Conservation (phyloP, 2,329 filamentous ascomycete genomes). For the Hymenoscyphus infarciens region DNA sequence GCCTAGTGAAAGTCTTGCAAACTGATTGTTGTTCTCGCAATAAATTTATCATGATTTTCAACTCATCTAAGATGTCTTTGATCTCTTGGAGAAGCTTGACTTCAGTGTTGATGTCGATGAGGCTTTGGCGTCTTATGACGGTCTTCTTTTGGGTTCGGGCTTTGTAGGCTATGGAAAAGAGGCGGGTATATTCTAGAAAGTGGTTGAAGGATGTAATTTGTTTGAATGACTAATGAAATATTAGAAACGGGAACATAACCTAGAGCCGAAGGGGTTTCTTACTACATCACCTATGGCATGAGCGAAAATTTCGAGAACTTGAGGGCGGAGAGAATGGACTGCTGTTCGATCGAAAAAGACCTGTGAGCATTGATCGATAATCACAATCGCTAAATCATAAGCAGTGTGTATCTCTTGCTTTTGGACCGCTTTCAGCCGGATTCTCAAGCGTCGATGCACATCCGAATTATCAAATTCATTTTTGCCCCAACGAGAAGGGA, state of each 20-base stretch:
- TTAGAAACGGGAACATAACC: background rate
- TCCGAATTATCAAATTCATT: conserved; percentile 37
- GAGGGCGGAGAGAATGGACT: conserved; percentile 32
- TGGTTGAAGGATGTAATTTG: conserved; percentile 3
- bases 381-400: conserved; percentile 39
- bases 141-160: background rate
- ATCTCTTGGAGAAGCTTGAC: conserved; percentile 40
- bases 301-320: conserved; percentile 41
- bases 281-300: conserved; percentile 41
- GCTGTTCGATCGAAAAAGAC: conserved; percentile 39
- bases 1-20: background rate
- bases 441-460: conserved; percentile 34
- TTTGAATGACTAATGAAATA: background rate
- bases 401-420: conserved; percentile 32
- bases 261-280: conserved; percentile 18
- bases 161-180: conserved; percentile 2
- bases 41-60: conserved; percentile 41
- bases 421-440: conserved; percentile 16
- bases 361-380: conserved; percentile 38
- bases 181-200: conserved; percentile 3
- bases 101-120: conserved; percentile 40
- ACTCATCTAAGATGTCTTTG: conserved; percentile 44
- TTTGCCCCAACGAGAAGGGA: background rate
- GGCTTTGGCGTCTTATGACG: background rate
- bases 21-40: conserved; percentile 33